These are phyloP conservation scores for Usnea hakonensis DNA, from an alignment of 495 filamentous ascomycete genomes.

Conservation along the genomic window DNA sequence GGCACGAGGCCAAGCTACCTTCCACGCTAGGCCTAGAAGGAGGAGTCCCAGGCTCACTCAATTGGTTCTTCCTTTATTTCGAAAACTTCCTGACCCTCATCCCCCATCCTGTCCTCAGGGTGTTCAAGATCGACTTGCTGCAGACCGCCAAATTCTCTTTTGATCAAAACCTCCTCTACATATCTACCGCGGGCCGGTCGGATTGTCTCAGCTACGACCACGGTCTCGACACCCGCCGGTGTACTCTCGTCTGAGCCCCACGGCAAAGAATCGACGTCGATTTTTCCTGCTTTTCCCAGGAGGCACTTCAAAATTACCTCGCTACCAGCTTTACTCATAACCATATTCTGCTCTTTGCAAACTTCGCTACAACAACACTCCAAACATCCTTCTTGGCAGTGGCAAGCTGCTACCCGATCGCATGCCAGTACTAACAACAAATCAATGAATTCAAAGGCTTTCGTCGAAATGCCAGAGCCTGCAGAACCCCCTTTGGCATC, in stretches of 20 bases:
- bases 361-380: conserved; percentile 83
- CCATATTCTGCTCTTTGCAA: conserved; percentile 81
- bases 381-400: conserved; percentile 66
- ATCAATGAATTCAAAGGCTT: conserved; percentile 90
- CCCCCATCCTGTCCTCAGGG: conserved; percentile 13
- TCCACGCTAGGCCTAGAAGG: not conserved
- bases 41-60: conserved; percentile 6
- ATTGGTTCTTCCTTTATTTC: conserved; percentile 24
- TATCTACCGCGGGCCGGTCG: conserved; percentile 37
- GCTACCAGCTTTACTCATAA: conserved; percentile 88
- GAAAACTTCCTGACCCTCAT: conserved; percentile 14
- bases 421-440: conserved; percentile 68
- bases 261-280: conserved; percentile 68
- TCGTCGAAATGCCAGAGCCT: conserved; percentile 77
- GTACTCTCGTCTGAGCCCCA: conserved; percentile 65
- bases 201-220: conserved; percentile 63
- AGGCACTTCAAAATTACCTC: conserved; percentile 70
- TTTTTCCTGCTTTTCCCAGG: conserved; percentile 61
- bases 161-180: conserved; percentile 36
- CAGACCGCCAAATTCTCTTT: conserved; percentile 28
- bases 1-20: not conserved
- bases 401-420: conserved; percentile 67
- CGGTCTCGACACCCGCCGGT: conserved; percentile 73
- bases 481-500: conserved; percentile 82
- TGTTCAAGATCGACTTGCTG: conserved; percentile 15